Percentiles rank a stretch among this genome's conserved stretches.
Evolutionary conservation across 768 basidiomycete species (phyloP).

Genomic region (Russula foetens): DNA sequence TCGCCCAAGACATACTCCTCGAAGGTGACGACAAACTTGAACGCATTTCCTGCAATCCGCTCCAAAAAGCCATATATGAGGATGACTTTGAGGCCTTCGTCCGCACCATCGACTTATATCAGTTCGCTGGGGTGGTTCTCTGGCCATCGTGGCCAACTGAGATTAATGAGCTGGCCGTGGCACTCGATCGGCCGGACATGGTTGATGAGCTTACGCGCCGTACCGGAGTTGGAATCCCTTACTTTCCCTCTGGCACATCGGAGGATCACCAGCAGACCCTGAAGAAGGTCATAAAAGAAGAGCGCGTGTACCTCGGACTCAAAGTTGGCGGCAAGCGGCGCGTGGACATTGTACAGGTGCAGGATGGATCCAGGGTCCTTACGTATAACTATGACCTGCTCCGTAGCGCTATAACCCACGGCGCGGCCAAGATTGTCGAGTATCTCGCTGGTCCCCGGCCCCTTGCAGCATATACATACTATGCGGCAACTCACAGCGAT

Average conservation of each 20-base stretch:
- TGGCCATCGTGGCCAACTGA: conserved; percentile 15
- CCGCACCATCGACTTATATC: conserved; percentile 39
- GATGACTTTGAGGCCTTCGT: conserved; percentile 46
- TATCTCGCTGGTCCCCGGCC: conserved; percentile 43
- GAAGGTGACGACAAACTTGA: neutral
- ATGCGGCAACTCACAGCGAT: conserved; percentile 36
- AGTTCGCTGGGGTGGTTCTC: conserved; percentile 27
- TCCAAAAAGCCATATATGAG: conserved; percentile 34
- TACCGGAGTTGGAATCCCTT: conserved; percentile 32
- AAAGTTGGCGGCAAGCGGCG: conserved; percentile 59
- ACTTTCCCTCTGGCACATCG: conserved; percentile 22
- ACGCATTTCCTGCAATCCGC: conserved; percentile 16
- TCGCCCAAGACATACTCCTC: neutral
- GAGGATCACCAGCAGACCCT: conserved; percentile 24
- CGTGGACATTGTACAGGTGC: conserved; percentile 40
- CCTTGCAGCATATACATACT: conserved; percentile 43
- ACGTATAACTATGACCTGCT: conserved; percentile 1
- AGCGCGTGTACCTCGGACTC: conserved; percentile 44
- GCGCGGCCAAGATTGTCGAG: conserved; percentile 29
- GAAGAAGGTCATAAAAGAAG: conserved; percentile 32
- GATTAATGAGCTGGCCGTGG: conserved; percentile 17
- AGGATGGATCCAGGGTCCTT: neutral
- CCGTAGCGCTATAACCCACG: neutral
- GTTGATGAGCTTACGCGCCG: conserved; percentile 51
- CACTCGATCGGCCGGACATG: conserved; percentile 42